Base-by-base conservation (phyloP, 1,139 yeast genomes). In the Diutina ranongensis region DNA sequence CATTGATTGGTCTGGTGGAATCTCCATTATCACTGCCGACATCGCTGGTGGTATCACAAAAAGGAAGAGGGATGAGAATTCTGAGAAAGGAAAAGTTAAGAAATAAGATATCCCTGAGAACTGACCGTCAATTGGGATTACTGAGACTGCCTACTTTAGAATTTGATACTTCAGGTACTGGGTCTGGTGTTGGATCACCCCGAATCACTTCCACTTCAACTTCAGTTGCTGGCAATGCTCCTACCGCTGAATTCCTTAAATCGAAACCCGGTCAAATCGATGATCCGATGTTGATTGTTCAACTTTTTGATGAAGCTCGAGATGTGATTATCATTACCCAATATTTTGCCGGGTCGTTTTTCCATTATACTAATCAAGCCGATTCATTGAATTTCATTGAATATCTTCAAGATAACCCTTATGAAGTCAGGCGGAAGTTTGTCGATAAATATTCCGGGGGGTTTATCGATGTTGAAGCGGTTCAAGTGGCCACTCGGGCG, bases 331-430 rank as follows among this genome's bases (percentile, higher is more conserved):
- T 58, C 21, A 57, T 74, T 12, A 78, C 85, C 45, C 95, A 85
- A 53, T 79, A 75, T 53, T 80, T 86, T 49, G 57, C 83, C 16
- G 76, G 76, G 10, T 65, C 63, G 16, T 71, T 87, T 48, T 87
- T 88, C 64, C 94, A 85, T 51, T 75, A 80, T 18, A 71, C 71
- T 44, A n/a, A 25, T 13, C 42, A 15, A 21, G 64, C 68, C 1
- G 63, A 63, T 16, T 16, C 20, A 2, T 51, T 64, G 3, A 68
- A 68, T 32, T 83, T 77, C 52, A 63, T 68, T 7, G 76, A 72
- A 9, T 79, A 68, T 53, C 61, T 82, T 20, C 59, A 62, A 12
- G 54, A 55, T 13, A 55, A 59, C 32, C 74, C 84, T 1, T 63
- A 64, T 42, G 62, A 60, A n/a, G 57, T 51, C 49, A 60, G 63